These are phyloP conservation scores for Huntiella omanensis DNA, from an alignment of 2,329 filamentous ascomycete species.

Conservation along the genomic window DNA sequence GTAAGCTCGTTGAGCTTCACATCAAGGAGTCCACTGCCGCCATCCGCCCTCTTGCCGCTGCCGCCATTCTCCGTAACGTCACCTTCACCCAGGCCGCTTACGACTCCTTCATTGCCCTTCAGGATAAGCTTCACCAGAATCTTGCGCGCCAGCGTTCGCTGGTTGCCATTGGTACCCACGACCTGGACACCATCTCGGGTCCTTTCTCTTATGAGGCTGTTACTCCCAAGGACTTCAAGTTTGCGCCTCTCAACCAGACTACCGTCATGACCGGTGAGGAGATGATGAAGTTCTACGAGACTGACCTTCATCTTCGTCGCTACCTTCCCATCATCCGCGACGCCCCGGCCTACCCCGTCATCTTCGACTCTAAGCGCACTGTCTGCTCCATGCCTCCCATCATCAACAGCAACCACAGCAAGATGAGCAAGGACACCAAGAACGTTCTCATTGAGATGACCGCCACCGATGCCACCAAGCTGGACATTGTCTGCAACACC, in stretches of 20 bases:
- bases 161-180: constrained; percentile 94
- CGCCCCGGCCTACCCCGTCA: constrained; percentile 84
- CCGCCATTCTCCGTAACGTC: constrained; percentile 74
- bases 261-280: constrained; percentile 74
- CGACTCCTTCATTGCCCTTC: constrained; percentile 90
- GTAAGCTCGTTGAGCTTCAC: constrained; percentile 61
- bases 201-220: constrained; percentile 95
- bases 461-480: constrained; percentile 85
- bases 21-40: constrained; percentile 56
- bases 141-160: constrained; percentile 80
- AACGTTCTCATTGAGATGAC: constrained; percentile 97
- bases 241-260: constrained; percentile 76
- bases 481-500: constrained; percentile 89
- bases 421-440: constrained; percentile 77
- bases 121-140: constrained; percentile 97
- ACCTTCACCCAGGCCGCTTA: constrained; percentile 83
- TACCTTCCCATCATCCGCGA: constrained; percentile 91
- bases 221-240: constrained; percentile 79
- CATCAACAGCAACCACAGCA: constrained; percentile 94
- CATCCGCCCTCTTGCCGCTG: constrained; percentile 75
- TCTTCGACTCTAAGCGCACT: constrained; percentile 70
- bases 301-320: constrained; percentile 76
- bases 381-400: constrained; percentile 93
- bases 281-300: constrained; percentile 89
- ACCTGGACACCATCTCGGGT: constrained; percentile 79